phyloP scores from a whole-genome alignment of 164 flowering plant genomes.

The Houttuynia cordata region DNA sequence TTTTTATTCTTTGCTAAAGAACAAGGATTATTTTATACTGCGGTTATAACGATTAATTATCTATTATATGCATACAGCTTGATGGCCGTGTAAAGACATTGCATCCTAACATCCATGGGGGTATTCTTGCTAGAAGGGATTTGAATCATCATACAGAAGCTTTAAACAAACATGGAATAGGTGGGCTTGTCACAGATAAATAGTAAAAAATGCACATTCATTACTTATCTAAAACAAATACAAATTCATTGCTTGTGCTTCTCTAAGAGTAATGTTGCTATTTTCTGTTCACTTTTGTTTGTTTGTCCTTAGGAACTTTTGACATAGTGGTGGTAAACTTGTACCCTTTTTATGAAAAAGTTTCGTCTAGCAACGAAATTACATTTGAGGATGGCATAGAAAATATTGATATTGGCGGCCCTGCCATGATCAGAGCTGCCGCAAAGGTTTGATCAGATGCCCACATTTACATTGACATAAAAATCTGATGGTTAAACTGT shows the following conservation, averaged over 20 bases:
- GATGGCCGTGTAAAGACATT: conserved; percentile 98
- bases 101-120: conserved; percentile 91
- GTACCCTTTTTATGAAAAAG: conserved; percentile 87
- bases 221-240: too few species aligned
- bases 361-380: conserved; percentile 53
- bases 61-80: conserved; percentile 38
- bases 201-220: neutral
- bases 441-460: conserved; percentile 56
- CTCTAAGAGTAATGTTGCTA: neutral
- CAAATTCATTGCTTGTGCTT: neutral
- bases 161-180: conserved; percentile 73
- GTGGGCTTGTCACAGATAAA: conserved; percentile 27
- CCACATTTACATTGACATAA: neutral
- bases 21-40: neutral
- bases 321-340: conserved; percentile 92
- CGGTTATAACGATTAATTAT: neutral
- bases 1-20: too few species aligned
- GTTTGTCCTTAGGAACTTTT: conserved; percentile 52
- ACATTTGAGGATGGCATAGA: conserved; percentile 90
- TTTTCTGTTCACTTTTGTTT: neutral
- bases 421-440: conserved; percentile 99
- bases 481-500: too few species aligned
- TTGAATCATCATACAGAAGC: conserved; percentile 82
- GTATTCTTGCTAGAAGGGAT: conserved; percentile 97
- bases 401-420: conserved; percentile 99